phyloP scores from a whole-genome alignment of 1,139 yeast genomes.

The Kodamaea anthophila region DNA sequence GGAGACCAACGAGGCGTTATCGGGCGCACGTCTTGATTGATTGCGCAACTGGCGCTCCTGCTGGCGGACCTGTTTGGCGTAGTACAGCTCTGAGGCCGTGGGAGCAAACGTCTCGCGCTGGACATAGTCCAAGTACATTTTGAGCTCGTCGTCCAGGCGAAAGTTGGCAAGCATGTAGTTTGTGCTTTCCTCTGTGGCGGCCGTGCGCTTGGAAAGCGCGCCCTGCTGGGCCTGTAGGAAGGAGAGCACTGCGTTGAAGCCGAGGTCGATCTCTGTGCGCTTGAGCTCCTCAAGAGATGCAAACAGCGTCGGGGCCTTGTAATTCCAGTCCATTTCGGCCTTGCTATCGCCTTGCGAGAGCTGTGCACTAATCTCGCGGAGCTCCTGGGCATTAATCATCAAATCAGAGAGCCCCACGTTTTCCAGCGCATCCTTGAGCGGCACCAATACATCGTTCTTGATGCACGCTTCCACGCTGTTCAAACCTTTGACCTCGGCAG shows the following conservation, averaged over 20 bases:
- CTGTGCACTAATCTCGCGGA: slow-evolving; percentile 28
- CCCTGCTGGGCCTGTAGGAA: slow-evolving; percentile 60
- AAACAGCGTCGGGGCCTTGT: slow-evolving; percentile 72
- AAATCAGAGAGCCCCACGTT: slow-evolving; percentile 46
- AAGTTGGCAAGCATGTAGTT: slow-evolving; percentile 51
- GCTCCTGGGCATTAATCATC: slow-evolving; percentile 36
- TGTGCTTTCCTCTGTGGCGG: slow-evolving; percentile 59
- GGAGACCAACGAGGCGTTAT: slow-evolving; percentile 2
- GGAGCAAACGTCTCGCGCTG: slow-evolving; percentile 22
- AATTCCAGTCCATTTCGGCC: slow-evolving; percentile 57
- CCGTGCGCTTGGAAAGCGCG: slow-evolving; percentile 38
- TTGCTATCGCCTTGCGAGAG: slow-evolving; percentile 12
- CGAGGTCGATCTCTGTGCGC: slow-evolving; percentile 53
- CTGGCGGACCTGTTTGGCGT: slow-evolving; percentile 9
- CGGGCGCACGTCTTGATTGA: neutral
- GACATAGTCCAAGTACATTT: slow-evolving; percentile 30
- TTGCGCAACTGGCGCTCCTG: slow-evolving; percentile 11
- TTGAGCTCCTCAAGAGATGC: slow-evolving; percentile 76
- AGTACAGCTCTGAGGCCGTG: slow-evolving; percentile 10
- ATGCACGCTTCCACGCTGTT: slow-evolving; percentile 47
- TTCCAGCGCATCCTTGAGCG: slow-evolving; percentile 46
- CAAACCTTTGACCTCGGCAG: slow-evolving; percentile 47
- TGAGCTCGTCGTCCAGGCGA: slow-evolving; percentile 36
- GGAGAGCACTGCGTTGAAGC: slow-evolving; percentile 64
- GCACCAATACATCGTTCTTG: slow-evolving; percentile 51